Base-by-base conservation (phyloP, 1,284 basidiomycete genomes). In the Volvariella volvacea region DNA sequence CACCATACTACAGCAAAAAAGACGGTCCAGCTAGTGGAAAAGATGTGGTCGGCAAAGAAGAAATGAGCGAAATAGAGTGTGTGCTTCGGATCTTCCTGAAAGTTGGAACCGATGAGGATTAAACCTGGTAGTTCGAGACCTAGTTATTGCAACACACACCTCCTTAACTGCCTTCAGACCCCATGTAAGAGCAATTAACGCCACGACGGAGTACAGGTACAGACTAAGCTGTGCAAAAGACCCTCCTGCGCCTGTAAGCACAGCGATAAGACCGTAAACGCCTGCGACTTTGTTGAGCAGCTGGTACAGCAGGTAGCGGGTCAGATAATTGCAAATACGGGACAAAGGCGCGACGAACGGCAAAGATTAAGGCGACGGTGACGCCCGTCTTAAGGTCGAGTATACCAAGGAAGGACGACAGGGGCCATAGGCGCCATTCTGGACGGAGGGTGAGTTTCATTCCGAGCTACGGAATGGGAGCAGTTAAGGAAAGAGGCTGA, bases 221-320 rank as follows among this genome's bases (percentile, higher is more conserved):
- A 93, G 76, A 62, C 81, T 86, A 48, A 97, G 74, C 66, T 99
- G 95, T 0, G 88, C 81, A 53, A 93, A 85, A 6, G 90, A 86
- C 17, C 92, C 92, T 31, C 90, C 91, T 41, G 83, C 80, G 38
- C 90, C 85, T 1, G 83, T 87, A 52, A 95, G 71, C 50, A 95
- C 76, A 12, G 93, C 92, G 42, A 99, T 84, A 51, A 99, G 80
- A 43, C 95, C 95, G 62, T 97, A 99, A 14, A 98, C 79, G 46
- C 95, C 95, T 12, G 95, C 95, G 43, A 94, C 94, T 69, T 99
- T 99, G 78, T 99, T 98, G 55, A 99, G 77, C 43, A 96, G 72
- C 90, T 92, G 53, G n/a, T n/a, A n/a, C n/a, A n/a, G n/a, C n/a
- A n/a, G 46, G 39, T 17, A 28, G 17, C 6, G 4, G 34, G 19